Evolutionary conservation across 2,329 filamentous ascomycete species (phyloP), one percentile per base, ranked within the genome.

Genomic region (Thielaviopsis musarum): DNA sequence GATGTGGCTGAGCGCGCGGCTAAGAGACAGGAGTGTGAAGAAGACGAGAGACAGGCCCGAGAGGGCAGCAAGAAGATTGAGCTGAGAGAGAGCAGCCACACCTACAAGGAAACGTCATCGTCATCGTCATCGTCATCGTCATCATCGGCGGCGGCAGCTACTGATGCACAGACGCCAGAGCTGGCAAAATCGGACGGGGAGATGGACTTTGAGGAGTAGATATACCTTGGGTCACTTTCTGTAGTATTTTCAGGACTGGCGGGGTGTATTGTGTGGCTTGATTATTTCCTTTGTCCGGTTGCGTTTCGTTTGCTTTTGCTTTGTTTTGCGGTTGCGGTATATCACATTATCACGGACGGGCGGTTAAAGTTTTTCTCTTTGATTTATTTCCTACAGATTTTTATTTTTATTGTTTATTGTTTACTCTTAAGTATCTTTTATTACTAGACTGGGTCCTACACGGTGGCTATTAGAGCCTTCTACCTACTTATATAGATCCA

Each of bases 1-100:
- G 60, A 61, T 34, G 56, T 61, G 17, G 41, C 56, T 2, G 60
- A 57, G 38, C 24, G 24, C 19, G 34, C 51, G 24, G 51, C 21
- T 3, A 48, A 4, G 52, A 48, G 34, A 55, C 57, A 54, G 22
- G 52, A 54, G 26, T 5, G 54, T n/a, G 34, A 53, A n/a, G 51
- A 34, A 24, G 15, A 54, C 48, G 54, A 54, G 51, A 54, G 34
- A 56, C 24, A 34, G 17, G 34, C 34, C 13, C 34, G 21, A 49
- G 34, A 30, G 26, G 5, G 30, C 10, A 28, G 26, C 21, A 52
- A 1, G 51, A 52, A 26, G 21, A 26, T 5, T 22, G 26, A 28
- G 51, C 15, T 26, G 21, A 26, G 22, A 34, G 30, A 34, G 30
- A 34, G 30, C 10, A 34, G 30, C 30, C 7, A 34, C 30, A 7